Conservation (phyloP, 202 grass and related monocot species). For the Eragrostis tef region DNA sequence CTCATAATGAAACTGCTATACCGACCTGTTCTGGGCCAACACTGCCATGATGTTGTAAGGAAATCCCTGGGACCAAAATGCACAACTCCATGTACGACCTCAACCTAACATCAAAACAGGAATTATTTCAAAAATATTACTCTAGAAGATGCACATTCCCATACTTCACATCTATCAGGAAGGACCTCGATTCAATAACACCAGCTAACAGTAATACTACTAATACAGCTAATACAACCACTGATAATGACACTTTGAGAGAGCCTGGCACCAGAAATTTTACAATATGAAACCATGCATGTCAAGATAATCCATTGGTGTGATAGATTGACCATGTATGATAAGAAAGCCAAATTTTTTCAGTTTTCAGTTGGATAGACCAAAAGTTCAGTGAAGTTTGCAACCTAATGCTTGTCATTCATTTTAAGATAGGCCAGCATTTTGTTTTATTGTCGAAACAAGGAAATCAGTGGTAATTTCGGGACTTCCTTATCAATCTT, state of each 20-base stretch:
- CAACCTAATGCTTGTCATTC: conserved; percentile 3
- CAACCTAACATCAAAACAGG: conserved; percentile 64
- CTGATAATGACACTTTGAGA: conserved; percentile 37
- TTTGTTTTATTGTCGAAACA: conserved; percentile 19
- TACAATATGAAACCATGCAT: conserved; percentile 2
- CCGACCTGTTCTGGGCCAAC: conserved; percentile 60
- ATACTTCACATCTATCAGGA: conserved; percentile 19
- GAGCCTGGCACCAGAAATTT: conserved; percentile 4
- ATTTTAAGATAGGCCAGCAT: conserved; percentile 15
- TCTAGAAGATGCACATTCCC: conserved; percentile 11
- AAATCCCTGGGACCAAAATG: conserved; percentile 93
- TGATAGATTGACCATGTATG: conserved; percentile 22
- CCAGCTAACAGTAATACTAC: conserved; percentile 16
- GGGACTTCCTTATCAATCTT: background rate
- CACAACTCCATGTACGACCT: conserved; percentile 98
- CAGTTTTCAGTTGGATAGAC: background rate
- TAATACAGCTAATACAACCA: conserved; percentile 30
- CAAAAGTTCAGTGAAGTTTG: conserved; percentile 13
- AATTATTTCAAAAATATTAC: conserved; percentile 24
- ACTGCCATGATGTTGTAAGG: conserved; percentile 71
- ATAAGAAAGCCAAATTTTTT: background rate
- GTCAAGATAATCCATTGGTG: conserved; percentile 2
- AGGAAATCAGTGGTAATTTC: background rate
- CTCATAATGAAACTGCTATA: conserved; percentile 26
- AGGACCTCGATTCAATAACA: conserved; percentile 21